A percentile compares a stretch with the other conserved stretches of the same genome.
phyloP scores from a whole-genome alignment of 2,329 filamentous ascomycete genomes.

The Colletotrichum kahawae region DNA sequence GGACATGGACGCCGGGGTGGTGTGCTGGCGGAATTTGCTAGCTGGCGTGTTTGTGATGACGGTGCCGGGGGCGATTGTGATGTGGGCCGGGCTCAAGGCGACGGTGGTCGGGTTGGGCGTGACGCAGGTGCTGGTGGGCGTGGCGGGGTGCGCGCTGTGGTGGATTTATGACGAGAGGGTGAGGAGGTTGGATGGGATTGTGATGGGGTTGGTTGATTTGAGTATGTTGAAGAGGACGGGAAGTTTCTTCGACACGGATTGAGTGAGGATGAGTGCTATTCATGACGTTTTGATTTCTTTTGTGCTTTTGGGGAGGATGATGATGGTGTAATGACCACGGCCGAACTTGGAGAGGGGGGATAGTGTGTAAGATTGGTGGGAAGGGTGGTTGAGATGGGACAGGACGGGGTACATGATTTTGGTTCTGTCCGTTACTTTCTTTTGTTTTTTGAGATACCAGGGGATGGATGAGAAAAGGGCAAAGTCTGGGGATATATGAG shows the following conservation, averaged over 20 bases:
- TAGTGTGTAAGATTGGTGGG: not conserved
- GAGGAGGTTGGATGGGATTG: constrained; percentile 47
- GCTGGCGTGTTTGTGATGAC: constrained; percentile 49
- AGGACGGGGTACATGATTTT: not conserved
- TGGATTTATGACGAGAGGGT: constrained; percentile 47
- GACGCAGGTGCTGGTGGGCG: constrained; percentile 44
- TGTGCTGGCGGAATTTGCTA: constrained; percentile 43
- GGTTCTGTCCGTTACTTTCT: not conserved
- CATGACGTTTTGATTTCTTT: not conserved
- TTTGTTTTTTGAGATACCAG: not conserved
- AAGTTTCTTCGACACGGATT: constrained; percentile 53
- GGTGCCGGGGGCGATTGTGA: constrained; percentile 39
- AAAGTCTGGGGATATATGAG: not conserved
- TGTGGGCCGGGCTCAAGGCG: constrained; percentile 37
- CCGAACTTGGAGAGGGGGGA: not conserved
- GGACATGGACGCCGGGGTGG: constrained; percentile 52
- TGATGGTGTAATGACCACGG: not conserved
- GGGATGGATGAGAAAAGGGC: not conserved
- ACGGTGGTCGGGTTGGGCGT: constrained; percentile 46
- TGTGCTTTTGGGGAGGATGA: not conserved
- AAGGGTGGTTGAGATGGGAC: not conserved
- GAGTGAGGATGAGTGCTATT: not conserved
- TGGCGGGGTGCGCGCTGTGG: constrained; percentile 39
- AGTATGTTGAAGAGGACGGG: constrained; percentile 44
- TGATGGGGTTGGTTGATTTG: constrained; percentile 53